Evolutionary conservation across 257 asterid species (phyloP), one percentile per base, ranked within the genome.

Genomic region (Solanum chmielewskii): DNA sequence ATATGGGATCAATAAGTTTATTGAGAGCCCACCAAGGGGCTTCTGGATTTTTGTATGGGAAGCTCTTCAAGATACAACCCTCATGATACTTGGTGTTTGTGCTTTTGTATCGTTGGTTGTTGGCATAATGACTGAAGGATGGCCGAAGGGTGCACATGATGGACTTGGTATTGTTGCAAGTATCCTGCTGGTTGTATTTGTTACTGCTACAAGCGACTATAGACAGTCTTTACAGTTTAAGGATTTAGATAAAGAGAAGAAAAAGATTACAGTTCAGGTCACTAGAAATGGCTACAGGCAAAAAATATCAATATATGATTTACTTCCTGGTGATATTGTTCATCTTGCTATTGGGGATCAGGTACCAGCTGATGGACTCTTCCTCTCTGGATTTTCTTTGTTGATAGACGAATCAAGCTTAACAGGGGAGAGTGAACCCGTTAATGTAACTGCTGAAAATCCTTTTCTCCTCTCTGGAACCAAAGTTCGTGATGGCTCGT

Each of bases 21-120:
- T 94, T 6, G 98, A 95, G 92, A 92, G 91, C 90, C 98, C 98
- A 4, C 71, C 95, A 21, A 94, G 93, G 94, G 95, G 98, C 18
- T 95, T 93, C 88, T 95, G 98, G 98, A 86, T 93, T 84, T 94
- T 90, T 62, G 95, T 95, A 60, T 94, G 98, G 98, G 98, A 95
- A 93, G 98, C 98, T 85, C 94, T 95, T 89, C 98, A 95, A 92
- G 98, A 95, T 83, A 93, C 98, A 56, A 95, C 98, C n/a, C 97
- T 95, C 85, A 95, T 95, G 98, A 95, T 95, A 75, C 98, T 95
- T 91, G 97, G 91, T 62, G 93, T 92, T 6, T 95, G 98, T 90
- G 95, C 98, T 29, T 83, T 94, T 64, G 95, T 95, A 31, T 95
- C 98, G 74, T 87, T 95, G 89, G 84, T 90, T 71, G 98, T 95